Percentiles rank a stretch among this genome's conserved stretches.
Conservation (phyloP, 2,329 filamentous ascomycete genomes). For the Diaporthe batatas region DNA sequence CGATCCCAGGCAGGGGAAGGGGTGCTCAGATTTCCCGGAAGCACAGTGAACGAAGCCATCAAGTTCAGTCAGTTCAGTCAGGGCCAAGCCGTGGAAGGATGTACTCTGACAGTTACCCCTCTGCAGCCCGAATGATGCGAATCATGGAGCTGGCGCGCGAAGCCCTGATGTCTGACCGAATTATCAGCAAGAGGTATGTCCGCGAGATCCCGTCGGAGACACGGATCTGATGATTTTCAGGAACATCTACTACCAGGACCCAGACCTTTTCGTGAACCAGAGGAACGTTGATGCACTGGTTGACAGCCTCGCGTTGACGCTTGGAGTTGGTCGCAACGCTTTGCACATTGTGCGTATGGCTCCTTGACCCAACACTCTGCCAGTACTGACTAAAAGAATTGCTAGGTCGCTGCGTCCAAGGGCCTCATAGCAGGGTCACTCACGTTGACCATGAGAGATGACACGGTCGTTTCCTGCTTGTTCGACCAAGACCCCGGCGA, state of each 20-base stretch:
- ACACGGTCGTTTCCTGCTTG: slow-evolving; percentile 48
- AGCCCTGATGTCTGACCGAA: slow-evolving; percentile 65
- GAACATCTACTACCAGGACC: slow-evolving; percentile 84
- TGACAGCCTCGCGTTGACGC: slow-evolving; percentile 79
- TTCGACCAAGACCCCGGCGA: slow-evolving; percentile 52
- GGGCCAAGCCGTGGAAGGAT: slow-evolving; percentile 12
- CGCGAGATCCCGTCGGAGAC: rapidly evolving
- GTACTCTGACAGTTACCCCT: not conserved
- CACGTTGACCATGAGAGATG: slow-evolving; percentile 51
- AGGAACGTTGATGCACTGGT: slow-evolving; percentile 77
- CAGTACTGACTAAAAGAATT: not conserved
- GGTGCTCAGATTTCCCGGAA: slow-evolving; percentile 61
- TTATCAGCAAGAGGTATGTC: slow-evolving; percentile 73
- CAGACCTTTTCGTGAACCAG: slow-evolving; percentile 78
- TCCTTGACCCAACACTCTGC: not conserved
- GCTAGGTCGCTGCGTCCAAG: slow-evolving; percentile 80
- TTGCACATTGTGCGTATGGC: slow-evolving; percentile 75
- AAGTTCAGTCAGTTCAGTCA: slow-evolving; percentile 61
- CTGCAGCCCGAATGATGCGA: slow-evolving; percentile 66
- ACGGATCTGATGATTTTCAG: slow-evolving; percentile 56
- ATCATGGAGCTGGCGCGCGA: slow-evolving; percentile 72
- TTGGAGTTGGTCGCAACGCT: slow-evolving; percentile 72
- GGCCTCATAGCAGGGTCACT: slow-evolving; percentile 76
- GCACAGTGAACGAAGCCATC: slow-evolving; percentile 59
- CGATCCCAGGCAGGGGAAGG: slow-evolving; percentile 37